phyloP scores from a whole-genome alignment of 176 grass and related monocot genomes.

The Ensete glaucum region DNA sequence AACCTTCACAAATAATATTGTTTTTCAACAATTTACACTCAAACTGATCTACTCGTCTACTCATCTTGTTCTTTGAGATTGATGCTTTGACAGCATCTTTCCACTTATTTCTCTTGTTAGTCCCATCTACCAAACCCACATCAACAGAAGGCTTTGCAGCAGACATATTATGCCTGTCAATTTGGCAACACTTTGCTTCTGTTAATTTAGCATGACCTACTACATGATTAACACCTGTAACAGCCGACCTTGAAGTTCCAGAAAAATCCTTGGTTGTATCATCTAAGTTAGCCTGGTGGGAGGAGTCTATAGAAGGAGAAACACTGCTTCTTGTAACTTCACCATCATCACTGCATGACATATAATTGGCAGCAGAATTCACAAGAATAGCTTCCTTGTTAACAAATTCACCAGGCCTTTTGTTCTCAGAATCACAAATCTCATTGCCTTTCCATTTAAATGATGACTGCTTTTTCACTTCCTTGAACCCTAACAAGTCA shows the following conservation, averaged over 20 bases:
- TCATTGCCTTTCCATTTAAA: slow-evolving; percentile 25
- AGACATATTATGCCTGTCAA: neutral
- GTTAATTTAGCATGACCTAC: neutral
- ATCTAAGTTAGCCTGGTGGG: neutral
- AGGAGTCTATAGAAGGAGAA: neutral
- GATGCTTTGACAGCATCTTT: slow-evolving; percentile 22
- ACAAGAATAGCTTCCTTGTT: slow-evolving; percentile 21
- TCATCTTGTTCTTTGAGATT: slow-evolving; percentile 16
- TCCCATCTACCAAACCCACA: neutral
- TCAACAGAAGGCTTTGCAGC: slow-evolving; percentile 9
- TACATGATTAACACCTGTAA: neutral
- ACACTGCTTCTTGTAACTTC: neutral
- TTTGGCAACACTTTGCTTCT: neutral
- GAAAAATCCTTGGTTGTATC: slow-evolving; percentile 20
- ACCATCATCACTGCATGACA: neutral
- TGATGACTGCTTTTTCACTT: slow-evolving; percentile 33
- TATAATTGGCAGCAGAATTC: neutral
- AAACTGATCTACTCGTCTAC: slow-evolving; percentile 14
- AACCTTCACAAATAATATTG: slow-evolving; percentile 13
- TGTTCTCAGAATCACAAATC: slow-evolving; percentile 12
- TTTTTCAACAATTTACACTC: slow-evolving; percentile 13
- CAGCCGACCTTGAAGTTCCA: neutral
- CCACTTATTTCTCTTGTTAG: slow-evolving; percentile 27
- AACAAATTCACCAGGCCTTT: slow-evolving; percentile 15
- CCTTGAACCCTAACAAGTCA: slow-evolving; percentile 24